Evolutionary conservation across 768 basidiomycete species (phyloP).

Genomic region (Leccinum boreale): DNA sequence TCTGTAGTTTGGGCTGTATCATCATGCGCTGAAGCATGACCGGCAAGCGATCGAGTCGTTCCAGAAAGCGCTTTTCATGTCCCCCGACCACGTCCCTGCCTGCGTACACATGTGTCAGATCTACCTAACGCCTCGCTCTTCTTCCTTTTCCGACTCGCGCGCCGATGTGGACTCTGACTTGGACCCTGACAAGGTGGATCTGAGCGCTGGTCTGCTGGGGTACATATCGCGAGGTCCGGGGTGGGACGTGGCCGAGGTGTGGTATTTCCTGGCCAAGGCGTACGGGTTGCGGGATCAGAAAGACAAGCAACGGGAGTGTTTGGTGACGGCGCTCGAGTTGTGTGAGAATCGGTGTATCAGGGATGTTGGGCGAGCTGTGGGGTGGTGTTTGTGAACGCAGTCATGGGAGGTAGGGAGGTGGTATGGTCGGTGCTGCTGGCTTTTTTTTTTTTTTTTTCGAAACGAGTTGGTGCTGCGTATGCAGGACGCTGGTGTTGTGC

Average conservation of each 20-base stretch:
- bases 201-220: constrained; percentile 78
- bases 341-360: constrained; percentile 63
- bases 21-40: constrained; percentile 54
- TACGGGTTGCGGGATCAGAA: constrained; percentile 71
- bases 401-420: neutral
- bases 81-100: constrained; percentile 75
- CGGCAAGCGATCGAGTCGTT: constrained; percentile 71
- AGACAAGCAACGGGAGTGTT: constrained; percentile 70
- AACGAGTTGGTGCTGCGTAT: too few relatives aligned
- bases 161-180: constrained; percentile 10
- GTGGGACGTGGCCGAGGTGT: constrained; percentile 93
- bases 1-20: constrained; percentile 69
- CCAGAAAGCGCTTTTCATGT: constrained; percentile 85
- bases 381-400: constrained; percentile 57
- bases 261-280: constrained; percentile 87
- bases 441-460: too few relatives aligned
- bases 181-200: constrained; percentile 56
- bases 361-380: constrained; percentile 59
- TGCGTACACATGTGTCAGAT: constrained; percentile 74
- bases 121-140: constrained; percentile 49
- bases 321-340: constrained; percentile 63
- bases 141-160: constrained; percentile 13
- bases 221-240: constrained; percentile 75
- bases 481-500: too few relatives aligned
- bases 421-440: too few relatives aligned